Percentiles rank a stretch among this genome's conserved stretches.
phyloP scores from a whole-genome alignment of 192 early-diverging fungal species.

The Coemansia aciculifera region DNA sequence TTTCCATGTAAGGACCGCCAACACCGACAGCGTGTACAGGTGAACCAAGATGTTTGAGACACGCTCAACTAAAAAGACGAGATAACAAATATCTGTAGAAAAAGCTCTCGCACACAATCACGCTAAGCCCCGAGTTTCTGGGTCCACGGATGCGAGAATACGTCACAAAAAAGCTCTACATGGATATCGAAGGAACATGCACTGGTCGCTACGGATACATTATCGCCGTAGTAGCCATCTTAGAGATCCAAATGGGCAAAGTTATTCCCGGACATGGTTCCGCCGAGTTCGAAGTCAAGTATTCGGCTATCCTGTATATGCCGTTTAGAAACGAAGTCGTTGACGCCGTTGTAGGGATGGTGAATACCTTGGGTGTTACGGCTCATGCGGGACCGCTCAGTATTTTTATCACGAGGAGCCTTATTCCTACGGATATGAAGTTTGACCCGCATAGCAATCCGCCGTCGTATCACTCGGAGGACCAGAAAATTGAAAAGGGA shows the following conservation, averaged over 20 bases:
- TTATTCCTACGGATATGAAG: conserved; percentile 86
- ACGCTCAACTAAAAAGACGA: not conserved
- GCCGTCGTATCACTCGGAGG: conserved; percentile 78
- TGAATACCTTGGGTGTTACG: conserved; percentile 96
- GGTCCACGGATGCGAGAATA: conserved; percentile 75
- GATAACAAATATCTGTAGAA: conserved; percentile 55
- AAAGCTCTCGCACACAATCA: conserved; percentile 89
- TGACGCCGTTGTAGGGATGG: conserved; percentile 84
- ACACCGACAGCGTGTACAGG: not conserved
- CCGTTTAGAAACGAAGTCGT: conserved; percentile 97
- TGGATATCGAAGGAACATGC: conserved; percentile 95
- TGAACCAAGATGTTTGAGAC: not conserved
- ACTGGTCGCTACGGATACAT: conserved; percentile 92
- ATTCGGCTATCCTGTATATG: conserved; percentile 96
- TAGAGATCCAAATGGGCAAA: conserved; percentile 80
- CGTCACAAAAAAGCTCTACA: conserved; percentile 80
- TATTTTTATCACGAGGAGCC: conserved; percentile 83
- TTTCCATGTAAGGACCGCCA: conserved; percentile 42
- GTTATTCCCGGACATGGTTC: conserved; percentile 73
- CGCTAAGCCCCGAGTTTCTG: conserved; percentile 90
- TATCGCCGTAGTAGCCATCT: conserved; percentile 80
- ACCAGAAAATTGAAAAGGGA: conserved; percentile 83
- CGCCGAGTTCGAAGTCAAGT: conserved; percentile 88
- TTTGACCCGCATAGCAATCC: conserved; percentile 89
- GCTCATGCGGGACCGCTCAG: conserved; percentile 91